Evolutionary conservation across 164 flowering plant species (phyloP), one percentile per base, ranked within the genome.

Genomic region (Paratinospora sagittata): DNA sequence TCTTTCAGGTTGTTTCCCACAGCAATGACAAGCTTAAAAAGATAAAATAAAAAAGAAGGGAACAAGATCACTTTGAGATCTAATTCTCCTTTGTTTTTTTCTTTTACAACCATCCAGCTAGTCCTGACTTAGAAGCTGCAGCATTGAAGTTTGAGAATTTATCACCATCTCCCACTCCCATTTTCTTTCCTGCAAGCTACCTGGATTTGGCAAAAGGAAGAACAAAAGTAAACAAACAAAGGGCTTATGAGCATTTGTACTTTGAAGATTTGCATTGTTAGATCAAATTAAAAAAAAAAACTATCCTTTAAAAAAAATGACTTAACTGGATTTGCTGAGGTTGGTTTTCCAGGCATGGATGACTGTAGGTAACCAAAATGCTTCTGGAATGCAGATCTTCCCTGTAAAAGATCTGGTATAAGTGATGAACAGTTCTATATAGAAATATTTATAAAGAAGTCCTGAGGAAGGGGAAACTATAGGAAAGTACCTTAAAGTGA

Each of bases 1-100:
- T 79, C 78, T 82, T 78, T 77, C 79, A 76, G 81, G 80, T 77
- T 86, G 87, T 88, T 86, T 82, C 87, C 91, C 81, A 78, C 76
- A 78, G 72, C 84, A 74, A 71, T 79, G 87, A 84, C 85, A 85
- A 74, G 82, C 75, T 64, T 77, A 76, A 72, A 76, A 71, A 63
- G 65, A 76, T 30, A 30, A 81, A 64, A 62, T 64, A 30, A 41
- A 80, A 70, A 52, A 43, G 55, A 21, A 19, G 27, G 62, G 70
- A 73, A 76, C 75, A 79, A 73, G 69, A 81, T 74, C 80, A 71
- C 73, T 73, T 68, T 37, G 77, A 79, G 74, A 71, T 82, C 77
- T 65, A 41, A 34, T 67, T 55, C 67, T 73, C 69, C 60, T 58
- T 47, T 70, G 34, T 55, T 69, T 74, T 23, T 47, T 70, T 39